Evolutionary conservation across 768 basidiomycete genomes (phyloP).

Genomic region (Leccinum boreale): DNA sequence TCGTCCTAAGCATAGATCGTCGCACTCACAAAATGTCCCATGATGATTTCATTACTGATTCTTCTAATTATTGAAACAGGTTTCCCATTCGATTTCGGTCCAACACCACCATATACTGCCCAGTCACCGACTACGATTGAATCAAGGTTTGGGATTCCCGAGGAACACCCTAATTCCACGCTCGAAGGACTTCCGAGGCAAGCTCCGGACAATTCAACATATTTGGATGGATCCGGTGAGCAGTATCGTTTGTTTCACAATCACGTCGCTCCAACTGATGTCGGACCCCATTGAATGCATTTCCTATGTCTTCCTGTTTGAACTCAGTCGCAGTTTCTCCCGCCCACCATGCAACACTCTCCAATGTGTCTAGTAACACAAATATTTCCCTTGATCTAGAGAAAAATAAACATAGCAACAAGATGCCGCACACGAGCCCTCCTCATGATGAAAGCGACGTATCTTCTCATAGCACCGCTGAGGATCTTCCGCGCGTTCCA

Average conservation of each 20-base stretch:
- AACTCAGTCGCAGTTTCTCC: neutral
- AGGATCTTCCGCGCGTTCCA: conserved; percentile 3
- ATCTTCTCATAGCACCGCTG: conserved; percentile 35
- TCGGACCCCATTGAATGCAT: neutral
- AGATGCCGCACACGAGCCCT: neutral
- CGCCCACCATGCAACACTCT: neutral
- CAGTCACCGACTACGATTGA: neutral
- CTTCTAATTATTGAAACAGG: neutral
- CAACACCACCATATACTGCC: conserved; percentile 26
- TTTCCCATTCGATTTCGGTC: conserved; percentile 11
- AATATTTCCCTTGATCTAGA: conserved; percentile 3
- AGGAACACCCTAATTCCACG: conserved; percentile 12
- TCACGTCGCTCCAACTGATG: neutral
- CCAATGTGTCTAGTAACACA: conserved; percentile 7
- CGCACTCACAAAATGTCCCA: neutral
- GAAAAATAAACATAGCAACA: neutral
- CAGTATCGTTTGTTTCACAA: neutral
- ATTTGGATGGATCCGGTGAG: neutral
- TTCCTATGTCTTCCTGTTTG: neutral
- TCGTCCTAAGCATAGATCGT: neutral
- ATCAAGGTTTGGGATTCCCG: neutral
- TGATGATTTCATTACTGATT: neutral
- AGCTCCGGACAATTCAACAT: conserved; percentile 1
- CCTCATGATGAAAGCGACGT: neutral
- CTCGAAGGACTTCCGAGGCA: conserved; percentile 22